Conservation (phyloP, 139 green algal genomes). For the Tetradesmus obliquus region DNA sequence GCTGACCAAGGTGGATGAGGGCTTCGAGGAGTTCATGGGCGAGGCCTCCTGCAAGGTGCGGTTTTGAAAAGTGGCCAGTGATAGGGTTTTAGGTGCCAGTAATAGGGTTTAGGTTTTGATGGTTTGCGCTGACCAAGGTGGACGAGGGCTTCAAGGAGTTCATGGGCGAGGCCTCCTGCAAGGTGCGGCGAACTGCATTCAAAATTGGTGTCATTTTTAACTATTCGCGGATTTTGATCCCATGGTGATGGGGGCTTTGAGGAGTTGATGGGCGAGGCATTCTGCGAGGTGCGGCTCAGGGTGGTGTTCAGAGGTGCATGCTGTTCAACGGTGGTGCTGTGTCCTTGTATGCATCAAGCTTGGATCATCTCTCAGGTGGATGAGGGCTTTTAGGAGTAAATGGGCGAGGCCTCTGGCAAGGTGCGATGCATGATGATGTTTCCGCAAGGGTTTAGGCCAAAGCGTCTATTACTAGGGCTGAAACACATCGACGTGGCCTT, state of each 20-base stretch:
- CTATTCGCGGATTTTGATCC: too few relatives aligned
- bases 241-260: slow-evolving; percentile 34
- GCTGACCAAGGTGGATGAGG: slow-evolving; percentile 42
- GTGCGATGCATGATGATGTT: not conserved
- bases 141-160: not conserved
- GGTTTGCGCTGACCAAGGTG: not conserved
- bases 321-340: too few relatives aligned
- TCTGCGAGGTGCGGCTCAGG: slow-evolving; percentile 26
- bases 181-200: not conserved
- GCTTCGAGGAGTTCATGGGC: slow-evolving; percentile 43
- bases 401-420: slow-evolving; percentile 30
- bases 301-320: too few relatives aligned
- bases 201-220: not conserved
- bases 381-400: slow-evolving; percentile 38
- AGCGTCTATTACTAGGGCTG: too few relatives aligned
- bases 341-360: too few relatives aligned
- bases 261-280: slow-evolving; percentile 40
- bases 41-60: slow-evolving; percentile 40
- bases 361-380: slow-evolving; percentile 10
- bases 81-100: not conserved
- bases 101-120: not conserved
- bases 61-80: not conserved
- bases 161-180: not conserved
- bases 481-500: too few relatives aligned
- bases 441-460: too few relatives aligned